These are phyloP conservation scores for Rhizodiscina lignyota DNA, from an alignment of 495 filamentous ascomycete species.

Conservation along the genomic window DNA sequence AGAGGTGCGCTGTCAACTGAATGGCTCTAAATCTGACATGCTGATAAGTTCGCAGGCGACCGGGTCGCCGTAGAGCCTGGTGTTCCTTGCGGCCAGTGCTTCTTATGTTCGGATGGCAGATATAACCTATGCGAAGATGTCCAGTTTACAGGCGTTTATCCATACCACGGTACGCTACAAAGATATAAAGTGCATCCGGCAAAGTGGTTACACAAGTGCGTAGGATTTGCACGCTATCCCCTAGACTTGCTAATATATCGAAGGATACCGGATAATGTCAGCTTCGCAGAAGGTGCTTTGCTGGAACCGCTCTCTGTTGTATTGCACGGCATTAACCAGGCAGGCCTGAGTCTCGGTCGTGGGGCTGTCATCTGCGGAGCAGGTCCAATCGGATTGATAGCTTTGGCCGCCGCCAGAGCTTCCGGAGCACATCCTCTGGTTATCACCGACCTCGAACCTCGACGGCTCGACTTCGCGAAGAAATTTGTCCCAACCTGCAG, in stretches of 20 bases:
- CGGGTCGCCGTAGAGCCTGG: slow-evolving; percentile 33
- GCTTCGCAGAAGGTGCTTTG: slow-evolving; percentile 30
- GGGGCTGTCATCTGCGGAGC: slow-evolving; percentile 29
- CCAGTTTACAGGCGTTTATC: slow-evolving; percentile 39
- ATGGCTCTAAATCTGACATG: too few species aligned
- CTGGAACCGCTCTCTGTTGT: slow-evolving; percentile 32
- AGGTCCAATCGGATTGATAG: slow-evolving; percentile 33
- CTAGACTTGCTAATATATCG: slow-evolving; percentile 3
- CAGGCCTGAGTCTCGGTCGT: slow-evolving; percentile 21
- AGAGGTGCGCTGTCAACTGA: slow-evolving; percentile 13
- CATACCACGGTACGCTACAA: slow-evolving; percentile 38
- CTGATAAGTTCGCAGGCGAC: slow-evolving; percentile 17
- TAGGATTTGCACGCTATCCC: too few species aligned
- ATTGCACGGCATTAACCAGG: slow-evolving; percentile 26
- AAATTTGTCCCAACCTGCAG: slow-evolving; percentile 36
- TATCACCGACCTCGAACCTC: slow-evolving; percentile 41
- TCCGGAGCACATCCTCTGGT: slow-evolving; percentile 48
- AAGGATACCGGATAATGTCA: slow-evolving; percentile 25
- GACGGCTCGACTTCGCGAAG: slow-evolving; percentile 39
- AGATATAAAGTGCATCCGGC: slow-evolving; percentile 36
- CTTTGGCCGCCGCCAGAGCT: slow-evolving; percentile 34
- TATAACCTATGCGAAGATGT: slow-evolving; percentile 34
- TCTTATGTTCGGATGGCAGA: slow-evolving; percentile 27
- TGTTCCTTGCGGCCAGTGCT: slow-evolving; percentile 29
- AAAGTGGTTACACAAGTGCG: slow-evolving; percentile 28